Evolutionary conservation across 805 yeast genomes (phyloP).

Genomic region (Wickerhamiella slavikovae): DNA sequence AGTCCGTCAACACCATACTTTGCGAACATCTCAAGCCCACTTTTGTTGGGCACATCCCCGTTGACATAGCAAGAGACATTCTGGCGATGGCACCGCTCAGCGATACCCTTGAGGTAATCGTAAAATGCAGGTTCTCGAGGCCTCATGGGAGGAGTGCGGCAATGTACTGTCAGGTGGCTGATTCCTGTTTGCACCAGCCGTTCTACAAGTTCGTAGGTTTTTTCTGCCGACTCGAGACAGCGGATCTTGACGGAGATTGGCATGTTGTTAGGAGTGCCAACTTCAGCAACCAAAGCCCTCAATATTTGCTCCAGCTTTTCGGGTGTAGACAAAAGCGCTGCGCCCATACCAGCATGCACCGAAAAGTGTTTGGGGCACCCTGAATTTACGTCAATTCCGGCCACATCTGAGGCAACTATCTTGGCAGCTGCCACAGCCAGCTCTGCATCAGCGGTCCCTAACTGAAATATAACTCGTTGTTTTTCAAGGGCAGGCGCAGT

Average conservation of each 20-base stretch:
- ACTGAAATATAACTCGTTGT: conserved; percentile 61
- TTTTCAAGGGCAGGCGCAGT: conserved; percentile 43
- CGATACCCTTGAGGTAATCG: conserved; percentile 41
- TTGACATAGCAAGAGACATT: conserved; percentile 61
- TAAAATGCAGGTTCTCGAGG: conserved; percentile 60
- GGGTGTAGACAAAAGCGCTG: conserved; percentile 70
- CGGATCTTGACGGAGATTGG: conserved; percentile 87
- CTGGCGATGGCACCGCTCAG: conserved; percentile 35
- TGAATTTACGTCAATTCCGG: conserved; percentile 81
- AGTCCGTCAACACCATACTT: conserved; percentile 47
- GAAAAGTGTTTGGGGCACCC: conserved; percentile 97
- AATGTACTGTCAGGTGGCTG: conserved; percentile 69
- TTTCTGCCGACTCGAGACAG: conserved; percentile 39
- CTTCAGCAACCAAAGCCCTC: conserved; percentile 44
- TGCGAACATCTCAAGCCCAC: conserved; percentile 34
- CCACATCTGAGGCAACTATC: conserved; percentile 66
- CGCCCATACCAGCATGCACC: conserved; percentile 94
- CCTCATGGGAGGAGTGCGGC: conserved; percentile 78
- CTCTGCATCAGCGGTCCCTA: conserved; percentile 72
- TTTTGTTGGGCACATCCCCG: conserved; percentile 43
- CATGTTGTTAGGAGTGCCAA: conserved; percentile 56
- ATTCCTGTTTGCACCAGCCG: conserved; percentile 60
- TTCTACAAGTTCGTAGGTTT: conserved; percentile 38
- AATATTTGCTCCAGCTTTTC: conserved; percentile 56
- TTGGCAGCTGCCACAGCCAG: conserved; percentile 78